These are phyloP conservation scores for Citrus sp. DNA, from an alignment of 345 rosid genomes.

Conservation along the genomic window DNA sequence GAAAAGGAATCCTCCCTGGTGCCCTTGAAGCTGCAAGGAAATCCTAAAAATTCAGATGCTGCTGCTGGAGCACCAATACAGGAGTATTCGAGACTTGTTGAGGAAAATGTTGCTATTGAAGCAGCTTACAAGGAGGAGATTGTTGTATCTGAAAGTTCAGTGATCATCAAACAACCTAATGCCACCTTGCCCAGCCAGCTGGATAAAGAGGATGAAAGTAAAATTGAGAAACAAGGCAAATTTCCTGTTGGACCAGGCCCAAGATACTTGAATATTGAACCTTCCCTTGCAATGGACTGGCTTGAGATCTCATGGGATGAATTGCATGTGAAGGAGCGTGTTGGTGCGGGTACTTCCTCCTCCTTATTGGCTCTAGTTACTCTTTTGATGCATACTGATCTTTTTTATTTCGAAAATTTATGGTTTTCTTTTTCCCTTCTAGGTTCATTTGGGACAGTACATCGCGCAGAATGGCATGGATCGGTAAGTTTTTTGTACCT, in stretches of 20 bases:
- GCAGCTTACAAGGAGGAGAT: slow-evolving; percentile 37
- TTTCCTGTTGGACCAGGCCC: slow-evolving; percentile 43
- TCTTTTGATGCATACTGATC: background rate
- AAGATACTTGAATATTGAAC: slow-evolving; percentile 70
- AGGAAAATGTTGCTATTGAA: slow-evolving; percentile 22
- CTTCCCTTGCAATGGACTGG: slow-evolving; percentile 98
- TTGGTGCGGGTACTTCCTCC: slow-evolving; percentile 80
- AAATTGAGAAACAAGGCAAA: slow-evolving; percentile 35
- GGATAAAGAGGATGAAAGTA: slow-evolving; percentile 37
- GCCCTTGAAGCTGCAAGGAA: slow-evolving; percentile 28
- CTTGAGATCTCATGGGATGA: slow-evolving; percentile 94
- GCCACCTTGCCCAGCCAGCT: slow-evolving; percentile 31
- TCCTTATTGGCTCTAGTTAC: background rate
- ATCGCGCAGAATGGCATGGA: slow-evolving; percentile 99
- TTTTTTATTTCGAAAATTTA: background rate
- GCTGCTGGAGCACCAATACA: slow-evolving; percentile 19
- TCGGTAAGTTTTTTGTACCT: slow-evolving; percentile 52
- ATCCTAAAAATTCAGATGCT: slow-evolving; percentile 24
- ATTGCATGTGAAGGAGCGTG: slow-evolving; percentile 81
- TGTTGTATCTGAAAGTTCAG: slow-evolving; percentile 26
- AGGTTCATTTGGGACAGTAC: slow-evolving; percentile 98
- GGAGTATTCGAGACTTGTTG: slow-evolving; percentile 28
- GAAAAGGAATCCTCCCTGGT: slow-evolving; percentile 32
- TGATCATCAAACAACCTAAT: slow-evolving; percentile 29
- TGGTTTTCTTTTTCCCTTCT: slow-evolving; percentile 11